These are phyloP conservation scores for Heterobasidion occidentale DNA, from an alignment of 1,284 basidiomycete genomes.

Conservation along the genomic window DNA sequence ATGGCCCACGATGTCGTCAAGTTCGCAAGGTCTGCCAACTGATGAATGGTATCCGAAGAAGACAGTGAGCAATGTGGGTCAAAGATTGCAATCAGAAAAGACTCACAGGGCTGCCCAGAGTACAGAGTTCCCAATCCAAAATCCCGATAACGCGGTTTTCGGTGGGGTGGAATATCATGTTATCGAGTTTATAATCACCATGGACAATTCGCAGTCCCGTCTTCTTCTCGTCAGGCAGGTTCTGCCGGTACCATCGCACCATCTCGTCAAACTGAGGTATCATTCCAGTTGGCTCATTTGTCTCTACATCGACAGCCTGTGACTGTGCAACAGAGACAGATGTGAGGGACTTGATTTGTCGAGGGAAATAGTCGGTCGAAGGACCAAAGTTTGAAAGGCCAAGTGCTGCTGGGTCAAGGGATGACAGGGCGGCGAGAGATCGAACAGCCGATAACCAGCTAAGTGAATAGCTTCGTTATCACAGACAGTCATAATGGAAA, in stretches of 20 bases:
- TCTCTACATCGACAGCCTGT: conserved; percentile 55
- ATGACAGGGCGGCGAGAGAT: conserved; percentile 70
- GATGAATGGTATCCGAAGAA: background rate
- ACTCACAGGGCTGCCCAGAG: conserved; percentile 77
- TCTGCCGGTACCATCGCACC: conserved; percentile 66
- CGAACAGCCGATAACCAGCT: conserved; percentile 72
- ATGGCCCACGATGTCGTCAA: conserved; percentile 82
- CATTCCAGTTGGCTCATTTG: conserved; percentile 48
- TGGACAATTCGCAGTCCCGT: conserved; percentile 78
- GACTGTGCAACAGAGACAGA: conserved; percentile 73
- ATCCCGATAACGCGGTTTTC: conserved; percentile 92
- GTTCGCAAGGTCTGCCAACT: conserved; percentile 92
- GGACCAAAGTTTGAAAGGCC: conserved; percentile 79
- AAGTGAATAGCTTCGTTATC: background rate
- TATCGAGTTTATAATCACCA: conserved; percentile 97
- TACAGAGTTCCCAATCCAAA: conserved; percentile 95
- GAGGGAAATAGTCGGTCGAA: conserved; percentile 76
- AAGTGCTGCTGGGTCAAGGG: conserved; percentile 60
- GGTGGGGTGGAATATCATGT: conserved; percentile 89
- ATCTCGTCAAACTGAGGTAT: conserved; percentile 73
- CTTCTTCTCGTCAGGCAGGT: conserved; percentile 71
- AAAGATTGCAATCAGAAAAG: background rate
- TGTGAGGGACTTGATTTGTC: conserved; percentile 83
- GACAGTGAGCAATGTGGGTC: background rate
- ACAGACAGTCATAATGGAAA: background rate